Evolutionary conservation across 164 flowering plant genomes (phyloP), one percentile per base, ranked within the genome.

Genomic region (Stephania yunnanensis): DNA sequence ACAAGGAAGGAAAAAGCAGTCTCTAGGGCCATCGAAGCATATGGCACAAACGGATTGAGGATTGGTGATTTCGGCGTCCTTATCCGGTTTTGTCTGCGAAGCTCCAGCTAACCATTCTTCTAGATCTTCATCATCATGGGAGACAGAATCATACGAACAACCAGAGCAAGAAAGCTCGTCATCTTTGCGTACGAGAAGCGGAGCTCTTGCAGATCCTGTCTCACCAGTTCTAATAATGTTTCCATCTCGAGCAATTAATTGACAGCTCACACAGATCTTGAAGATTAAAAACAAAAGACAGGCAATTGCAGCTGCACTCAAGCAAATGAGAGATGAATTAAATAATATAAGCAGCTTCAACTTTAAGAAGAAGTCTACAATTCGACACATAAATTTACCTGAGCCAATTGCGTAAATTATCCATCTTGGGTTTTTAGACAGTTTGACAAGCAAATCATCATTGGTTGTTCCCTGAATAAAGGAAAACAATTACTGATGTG

Each of bases 1-100:
- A 78, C 98, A 94, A 11, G 97, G 96, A 78, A 94, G 90, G 83
- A 94, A 94, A 87, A 94, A 94, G 83, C 96, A 85, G 80, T 94
- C 93, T 74, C 93, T 89, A 7, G 91, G 91, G 80, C 91, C 89
- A 85, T 91, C 93, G 72, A 84, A 92, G 79, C 97, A 94, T 63
- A 92, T 88, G n/a, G 81, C 93, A 85, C 98, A 94, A 22, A 87
- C 87, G 46, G 90, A 89, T 6, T 86, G 85, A 7, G 81, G 80
- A 68, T 74, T 86, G 53, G 80, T 71, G 74, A 75, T 72, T 79
- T 88, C 91, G 69, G 85, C 87, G 48, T 89, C 93, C 73, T 76
- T 82, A 44, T 69, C 17, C 29, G 76, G 29, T 20, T 83, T 87
- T 11, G 83, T 85, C 72, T 85, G 69, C 22, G 84, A 73, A 74